Evolutionary conservation across 225 moss, liverwort and hornwort species (phyloP), one percentile per base, ranked within the genome.

Genomic region (Sphagnum contortum): DNA sequence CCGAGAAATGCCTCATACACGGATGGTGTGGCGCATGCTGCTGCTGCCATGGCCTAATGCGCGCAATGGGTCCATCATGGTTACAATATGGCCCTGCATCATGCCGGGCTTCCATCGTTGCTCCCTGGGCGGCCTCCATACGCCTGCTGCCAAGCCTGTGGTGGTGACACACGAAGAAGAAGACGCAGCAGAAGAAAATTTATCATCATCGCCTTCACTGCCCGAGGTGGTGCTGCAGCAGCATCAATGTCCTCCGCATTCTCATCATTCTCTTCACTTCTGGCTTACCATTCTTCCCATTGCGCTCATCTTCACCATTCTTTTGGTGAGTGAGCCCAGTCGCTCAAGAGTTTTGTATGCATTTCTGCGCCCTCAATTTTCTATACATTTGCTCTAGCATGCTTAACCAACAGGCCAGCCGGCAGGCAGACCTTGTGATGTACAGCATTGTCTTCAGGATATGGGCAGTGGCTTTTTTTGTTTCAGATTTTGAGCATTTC

Each of bases 31-130:
- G 71, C 71, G 71, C 67, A 58, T 29, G 29, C 29, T 75, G 64
- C 67, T 75, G 59, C 71, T 71, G 53, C 67, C 67, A 49, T 75
- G 75, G 75, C 71, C 67, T 59, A 75, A 60, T 14, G 55, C 71
- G 45, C 59, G 13, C 53, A 68, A 71, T 55, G 71, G 71, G 29
- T 29, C 29, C 55, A 49, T 55, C 49, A 60, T 64, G 48, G 59
- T 71, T 57, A 59, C 75, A 29, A 63, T 75, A 59, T 71, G 75
- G 75, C 70, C 75, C 9, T 67, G 71, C 29, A 29, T 29, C 63
- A 68, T 71, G 64, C 67, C 49, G 11, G 71, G 67, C 59, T 71
- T 68, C 51, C 75, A 71, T n/a, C 59, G 71, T 53, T 75, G 71
- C 67, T 71, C 75, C 57, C 59, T 75, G 53, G 29, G 29, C 29